Evolutionary conservation across 108 stramenopile genomes (phyloP).

Genomic region (Cyclotella atomus): DNA sequence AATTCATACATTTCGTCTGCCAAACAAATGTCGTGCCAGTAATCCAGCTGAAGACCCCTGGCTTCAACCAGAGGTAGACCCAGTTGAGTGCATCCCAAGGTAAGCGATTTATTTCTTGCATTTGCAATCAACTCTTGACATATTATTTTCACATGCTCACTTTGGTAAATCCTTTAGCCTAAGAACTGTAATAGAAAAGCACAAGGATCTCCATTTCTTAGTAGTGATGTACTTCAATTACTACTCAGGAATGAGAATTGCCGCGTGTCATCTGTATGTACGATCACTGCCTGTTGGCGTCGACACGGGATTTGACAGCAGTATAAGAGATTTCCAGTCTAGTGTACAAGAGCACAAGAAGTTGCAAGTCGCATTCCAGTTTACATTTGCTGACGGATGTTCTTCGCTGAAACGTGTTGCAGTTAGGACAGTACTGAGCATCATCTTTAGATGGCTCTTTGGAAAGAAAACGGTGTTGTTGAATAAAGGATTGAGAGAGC

Average conservation of each 20-base stretch:
- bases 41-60: constrained; percentile 3
- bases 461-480: background rate
- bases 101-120: background rate
- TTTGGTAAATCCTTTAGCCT: constrained; percentile 45
- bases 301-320: constrained; percentile 62
- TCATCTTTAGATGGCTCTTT: background rate
- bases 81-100: constrained; percentile 54
- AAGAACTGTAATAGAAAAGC: constrained; percentile 42
- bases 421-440: constrained; percentile 16
- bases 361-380: constrained; percentile 57
- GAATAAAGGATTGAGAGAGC: constrained; percentile 16
- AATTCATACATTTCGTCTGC: constrained; percentile 50
- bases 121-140: background rate
- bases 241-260: constrained; percentile 11
- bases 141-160: background rate
- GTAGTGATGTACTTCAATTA: constrained; percentile 39
- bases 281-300: constrained; percentile 67
- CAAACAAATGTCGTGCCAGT: background rate
- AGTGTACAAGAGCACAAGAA: constrained; percentile 47
- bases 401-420: constrained; percentile 40
- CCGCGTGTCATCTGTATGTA: constrained; percentile 53
- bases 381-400: constrained; percentile 40
- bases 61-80: constrained; percentile 51
- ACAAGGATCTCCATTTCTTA: constrained; percentile 71
- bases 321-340: constrained; percentile 49